Base-by-base conservation (phyloP, 2,329 filamentous ascomycete genomes). In the Chrysoporthe austroafricana region DNA sequence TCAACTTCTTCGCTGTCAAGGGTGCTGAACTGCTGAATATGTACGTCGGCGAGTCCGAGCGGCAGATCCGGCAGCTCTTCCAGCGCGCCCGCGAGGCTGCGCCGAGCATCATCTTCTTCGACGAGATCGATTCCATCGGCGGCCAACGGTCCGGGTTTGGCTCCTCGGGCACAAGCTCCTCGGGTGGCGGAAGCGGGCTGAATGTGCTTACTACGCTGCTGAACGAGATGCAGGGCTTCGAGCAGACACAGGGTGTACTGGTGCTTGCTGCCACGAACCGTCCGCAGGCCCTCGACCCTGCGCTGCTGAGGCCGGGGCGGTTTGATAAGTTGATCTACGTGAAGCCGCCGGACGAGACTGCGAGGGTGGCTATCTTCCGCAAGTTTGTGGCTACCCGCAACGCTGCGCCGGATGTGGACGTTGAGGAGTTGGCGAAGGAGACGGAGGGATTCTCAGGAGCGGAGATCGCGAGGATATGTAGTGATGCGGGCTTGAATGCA, bases 171-270 rank as follows among this genome's bases (percentile, higher is more conserved):
- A 50, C 57, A 21, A 32, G 76, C 4, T 26, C 36, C 4, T 13
- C 32, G 9, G 57, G 57, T 18, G 77, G 77, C 58, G 74, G 74
- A 48, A 79, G 80, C 32, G 87, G 90, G 1, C 85, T 97, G 60
- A 96, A 97, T 75, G 92, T 97, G 57, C 86, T 97, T 16, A 94
- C 94, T 0, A 96, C 94, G 1, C 82, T 98, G 39, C 85, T 98
- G 5, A 97, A 94, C 69, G 95, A 97, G 77, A 96, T 98, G 91
- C 95, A 97, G 76, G 95, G 95, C 59, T 97, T 97, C 72, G 93
- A 97, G 77, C 84, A 90, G 50, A 83, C 96, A 26, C 90, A 90
- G 65, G 92, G 92, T 67, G 94, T 98, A 0, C 86, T 96, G 68
- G 90, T 97, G 16, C 87, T 98, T 21, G 95, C 93, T 0, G 95